These are phyloP conservation scores for Hamigera avellanea DNA, from an alignment of 495 filamentous ascomycete species.

Conservation along the genomic window DNA sequence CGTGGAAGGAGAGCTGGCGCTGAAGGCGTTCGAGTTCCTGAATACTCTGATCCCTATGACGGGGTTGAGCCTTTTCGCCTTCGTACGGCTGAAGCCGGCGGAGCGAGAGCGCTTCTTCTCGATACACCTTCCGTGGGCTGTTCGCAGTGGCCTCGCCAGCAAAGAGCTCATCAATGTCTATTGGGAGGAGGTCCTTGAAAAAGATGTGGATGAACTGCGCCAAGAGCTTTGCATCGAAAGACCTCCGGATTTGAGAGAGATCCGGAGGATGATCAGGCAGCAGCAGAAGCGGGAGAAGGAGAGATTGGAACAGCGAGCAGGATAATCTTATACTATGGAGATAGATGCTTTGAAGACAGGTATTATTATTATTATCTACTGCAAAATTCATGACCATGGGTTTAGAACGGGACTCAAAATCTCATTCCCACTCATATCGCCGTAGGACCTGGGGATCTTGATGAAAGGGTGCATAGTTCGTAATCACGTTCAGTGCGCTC, in stretches of 20 bases:
- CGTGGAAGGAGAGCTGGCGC: constrained; percentile 82
- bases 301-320: constrained; percentile 20
- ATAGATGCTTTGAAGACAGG: no score
- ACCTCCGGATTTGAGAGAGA: constrained; percentile 80
- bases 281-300: constrained; percentile 56
- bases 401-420: no score
- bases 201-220: constrained; percentile 68
- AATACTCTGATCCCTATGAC: constrained; percentile 96
- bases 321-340: constrained; percentile 2
- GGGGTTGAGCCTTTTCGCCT: constrained; percentile 63
- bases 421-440: not conserved
- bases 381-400: no score
- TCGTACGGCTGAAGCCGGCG: constrained; percentile 58
- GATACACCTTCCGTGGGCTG: constrained; percentile 82
- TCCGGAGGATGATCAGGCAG: constrained; percentile 56
- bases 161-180: constrained; percentile 92
- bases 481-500: no score
- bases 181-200: constrained; percentile 92
- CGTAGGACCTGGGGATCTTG: no score
- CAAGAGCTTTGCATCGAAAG: constrained; percentile 67
- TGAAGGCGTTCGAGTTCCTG: constrained; percentile 94
- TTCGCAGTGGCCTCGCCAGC: constrained; percentile 63
- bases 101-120: constrained; percentile 63
- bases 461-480: no score
- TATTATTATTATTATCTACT: no score